Conservation (phyloP, 2,329 filamentous ascomycete genomes). For the Fonsecaea multimorphosa region DNA sequence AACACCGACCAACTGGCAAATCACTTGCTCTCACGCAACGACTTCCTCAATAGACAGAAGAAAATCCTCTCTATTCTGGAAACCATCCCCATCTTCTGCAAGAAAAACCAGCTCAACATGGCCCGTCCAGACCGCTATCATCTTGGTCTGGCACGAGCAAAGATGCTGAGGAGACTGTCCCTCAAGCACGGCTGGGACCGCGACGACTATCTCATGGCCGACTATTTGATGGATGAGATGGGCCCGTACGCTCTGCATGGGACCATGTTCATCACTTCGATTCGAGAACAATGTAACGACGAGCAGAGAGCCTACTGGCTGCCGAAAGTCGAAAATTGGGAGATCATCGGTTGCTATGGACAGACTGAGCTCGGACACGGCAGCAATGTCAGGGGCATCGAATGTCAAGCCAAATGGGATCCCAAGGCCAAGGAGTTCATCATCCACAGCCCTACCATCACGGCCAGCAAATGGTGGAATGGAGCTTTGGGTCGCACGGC, state of each 20-base stretch:
- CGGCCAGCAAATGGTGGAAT: slow-evolving; percentile 63
- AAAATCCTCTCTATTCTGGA: slow-evolving; percentile 54
- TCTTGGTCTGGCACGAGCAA: slow-evolving; percentile 59
- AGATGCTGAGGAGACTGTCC: slow-evolving; percentile 55
- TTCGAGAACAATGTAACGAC: slow-evolving; percentile 57
- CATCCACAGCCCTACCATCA: slow-evolving; percentile 59
- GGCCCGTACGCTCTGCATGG: slow-evolving; percentile 58
- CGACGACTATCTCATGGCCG: slow-evolving; percentile 59
- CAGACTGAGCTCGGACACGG: slow-evolving; percentile 61
- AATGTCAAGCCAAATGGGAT: slow-evolving; percentile 58
- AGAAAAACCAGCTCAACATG: slow-evolving; percentile 58
- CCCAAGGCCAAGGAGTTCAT: slow-evolving; percentile 54
- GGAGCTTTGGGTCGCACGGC: slow-evolving; percentile 60
- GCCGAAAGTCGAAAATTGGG: slow-evolving; percentile 56
- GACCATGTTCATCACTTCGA: slow-evolving; percentile 60
- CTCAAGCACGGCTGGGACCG: slow-evolving; percentile 56
- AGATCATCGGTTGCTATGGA: slow-evolving; percentile 60
- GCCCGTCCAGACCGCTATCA: slow-evolving; percentile 60
- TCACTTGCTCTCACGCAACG: slow-evolving; percentile 55
- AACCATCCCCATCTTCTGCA: slow-evolving; percentile 57
- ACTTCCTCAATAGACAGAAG: slow-evolving; percentile 56
- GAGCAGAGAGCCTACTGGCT: slow-evolving; percentile 58
- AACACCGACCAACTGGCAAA: slow-evolving; percentile 52
- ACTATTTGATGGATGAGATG: slow-evolving; percentile 61
- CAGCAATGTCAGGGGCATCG: slow-evolving; percentile 59